Conservation (phyloP, 2,329 filamentous ascomycete genomes). For the Leptographium procerum region DNA sequence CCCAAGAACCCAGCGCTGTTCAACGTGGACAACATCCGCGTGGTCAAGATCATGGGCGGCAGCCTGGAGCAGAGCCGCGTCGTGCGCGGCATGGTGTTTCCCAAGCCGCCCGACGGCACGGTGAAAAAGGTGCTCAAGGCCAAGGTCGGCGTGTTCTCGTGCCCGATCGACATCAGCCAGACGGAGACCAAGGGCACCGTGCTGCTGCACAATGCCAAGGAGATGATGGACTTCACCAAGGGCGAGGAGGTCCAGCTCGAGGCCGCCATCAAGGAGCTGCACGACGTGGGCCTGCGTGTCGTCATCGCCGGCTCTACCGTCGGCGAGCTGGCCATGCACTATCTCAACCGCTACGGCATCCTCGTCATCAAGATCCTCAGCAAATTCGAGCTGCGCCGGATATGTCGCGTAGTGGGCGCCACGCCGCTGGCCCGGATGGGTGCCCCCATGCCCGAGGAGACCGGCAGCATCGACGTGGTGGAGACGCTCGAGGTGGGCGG, state of each 20-base stretch:
- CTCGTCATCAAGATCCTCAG: slow-evolving; percentile 93
- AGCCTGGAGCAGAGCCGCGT: slow-evolving; percentile 88
- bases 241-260: slow-evolving; percentile 92
- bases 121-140: slow-evolving; percentile 87
- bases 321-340: slow-evolving; percentile 91
- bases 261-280: slow-evolving; percentile 81
- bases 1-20: slow-evolving; percentile 94
- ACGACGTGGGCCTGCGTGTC: slow-evolving; percentile 87
- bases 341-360: slow-evolving; percentile 94
- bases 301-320: slow-evolving; percentile 88
- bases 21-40: slow-evolving; percentile 97
- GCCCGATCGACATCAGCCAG: slow-evolving; percentile 87
- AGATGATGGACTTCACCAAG: slow-evolving; percentile 98
- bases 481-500: slow-evolving; percentile 97
- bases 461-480: slow-evolving; percentile 87
- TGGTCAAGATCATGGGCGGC: slow-evolving; percentile 99
- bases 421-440: slow-evolving; percentile 92
- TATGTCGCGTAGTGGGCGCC: slow-evolving; percentile 92
- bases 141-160: slow-evolving; percentile 95
- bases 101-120: slow-evolving; percentile 82
- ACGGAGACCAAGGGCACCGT: slow-evolving; percentile 99
- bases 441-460: slow-evolving; percentile 99
- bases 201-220: slow-evolving; percentile 89
- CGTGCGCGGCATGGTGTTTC: slow-evolving; percentile 97
- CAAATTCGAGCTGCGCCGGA: slow-evolving; percentile 90